Conservation (phyloP, 225 moss, liverwort and hornwort genomes). For the Pseudisothecium myosuroides region DNA sequence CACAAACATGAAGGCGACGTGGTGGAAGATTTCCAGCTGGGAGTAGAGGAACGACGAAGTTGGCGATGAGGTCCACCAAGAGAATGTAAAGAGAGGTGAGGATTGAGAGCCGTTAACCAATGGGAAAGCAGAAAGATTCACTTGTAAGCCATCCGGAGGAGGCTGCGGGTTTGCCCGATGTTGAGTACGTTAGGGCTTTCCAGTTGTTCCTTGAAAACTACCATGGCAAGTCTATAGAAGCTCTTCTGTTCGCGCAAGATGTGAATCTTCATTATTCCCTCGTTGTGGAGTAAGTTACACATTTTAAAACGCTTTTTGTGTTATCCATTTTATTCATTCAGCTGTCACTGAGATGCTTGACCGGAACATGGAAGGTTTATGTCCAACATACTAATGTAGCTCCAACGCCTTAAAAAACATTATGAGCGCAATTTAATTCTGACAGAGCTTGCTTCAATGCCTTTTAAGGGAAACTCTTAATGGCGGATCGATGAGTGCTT, state of each 20-base stretch:
- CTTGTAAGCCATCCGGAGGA: slow-evolving; percentile 14
- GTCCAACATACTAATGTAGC: background rate
- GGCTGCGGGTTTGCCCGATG: slow-evolving; percentile 8
- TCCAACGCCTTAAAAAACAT: background rate
- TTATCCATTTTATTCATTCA: background rate
- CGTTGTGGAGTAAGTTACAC: slow-evolving; percentile 34
- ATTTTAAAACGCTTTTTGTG: background rate
- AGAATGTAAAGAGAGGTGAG: background rate
- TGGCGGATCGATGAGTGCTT: background rate
- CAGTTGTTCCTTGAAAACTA: slow-evolving; percentile 40
- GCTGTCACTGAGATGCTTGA: background rate
- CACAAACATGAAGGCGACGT: background rate
- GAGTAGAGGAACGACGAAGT: background rate
- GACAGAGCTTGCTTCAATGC: background rate
- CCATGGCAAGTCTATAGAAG: slow-evolving; percentile 24
- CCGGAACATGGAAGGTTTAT: background rate
- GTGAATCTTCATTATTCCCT: slow-evolving; percentile 15
- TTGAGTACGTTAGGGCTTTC: slow-evolving; percentile 24
- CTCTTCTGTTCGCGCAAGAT: slow-evolving; percentile 20
- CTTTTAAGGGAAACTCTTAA: background rate
- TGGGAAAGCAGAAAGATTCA: slow-evolving; percentile 33
- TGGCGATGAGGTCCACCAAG: background rate
- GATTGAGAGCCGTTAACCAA: slow-evolving; percentile 1
- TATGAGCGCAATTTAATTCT: background rate
- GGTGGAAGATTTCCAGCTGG: background rate